Base-by-base conservation (phyloP, 768 basidiomycete species). In the Leccinum fibrillosum region DNA sequence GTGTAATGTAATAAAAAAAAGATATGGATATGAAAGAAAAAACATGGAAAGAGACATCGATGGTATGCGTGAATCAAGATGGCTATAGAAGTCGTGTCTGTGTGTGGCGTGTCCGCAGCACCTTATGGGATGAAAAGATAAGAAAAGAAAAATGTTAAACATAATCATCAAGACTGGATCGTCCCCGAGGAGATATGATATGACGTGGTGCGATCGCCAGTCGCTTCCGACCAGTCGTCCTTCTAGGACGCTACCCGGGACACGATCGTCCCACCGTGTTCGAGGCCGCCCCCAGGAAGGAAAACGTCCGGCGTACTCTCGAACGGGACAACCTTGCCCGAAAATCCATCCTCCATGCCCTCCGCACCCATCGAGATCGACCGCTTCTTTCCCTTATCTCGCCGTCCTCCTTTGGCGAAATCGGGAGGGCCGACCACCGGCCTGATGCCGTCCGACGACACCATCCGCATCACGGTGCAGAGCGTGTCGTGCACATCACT, bases 401-500 rank as follows among this genome's bases (percentile, higher is more conserved):
- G 62, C 19, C 59, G 55, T n/a, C 49, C 25, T 7, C 25, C 23
- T 4, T 52, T 55, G 19, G 54, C 56, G 25, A 74, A 74, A 55
- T 72, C 72, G 1, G 54, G 32, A 6, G 54, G 58, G 0, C 47
- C 64, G 4, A 73, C 47, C 10, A 53, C 55, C 3, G 74, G 78
- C 42, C 67, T 64, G 32, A 77, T 53, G 1, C 66, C 64, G 4
- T 72, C 72, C 50, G 72, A 66, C 53, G 70, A 69, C 3, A 77
- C 76, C 67, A 80, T 67, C 25, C 67, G 68, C 49, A 76, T 59
- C 45, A 81, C 72, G 9, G 75, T 74, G 19, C 67, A 75, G 2
- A 83, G 66, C 34, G 80, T 75, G 54, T 84, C 80, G 13, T 84
- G 76, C 54, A 92, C 80, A 69, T 91, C 87, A 56, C 84, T 80